Conservation (phyloP, 1,139 yeast species). For the Suhomyces maxii region DNA sequence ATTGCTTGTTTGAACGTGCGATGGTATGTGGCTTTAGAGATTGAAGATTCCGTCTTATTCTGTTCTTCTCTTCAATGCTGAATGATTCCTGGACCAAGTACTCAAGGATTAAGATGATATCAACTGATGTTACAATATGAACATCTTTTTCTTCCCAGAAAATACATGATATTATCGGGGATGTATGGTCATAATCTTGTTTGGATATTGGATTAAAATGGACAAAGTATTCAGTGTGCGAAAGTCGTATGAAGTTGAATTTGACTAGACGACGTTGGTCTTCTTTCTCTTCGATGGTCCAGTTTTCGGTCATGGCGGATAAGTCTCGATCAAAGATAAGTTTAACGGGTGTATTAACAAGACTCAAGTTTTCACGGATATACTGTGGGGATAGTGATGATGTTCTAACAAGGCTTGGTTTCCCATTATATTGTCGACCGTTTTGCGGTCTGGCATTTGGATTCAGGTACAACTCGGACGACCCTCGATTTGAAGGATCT, state of each 20-base stretch:
- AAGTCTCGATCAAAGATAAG: conserved; percentile 12
- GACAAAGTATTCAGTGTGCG: conserved; percentile 25
- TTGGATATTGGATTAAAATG: conserved; percentile 27
- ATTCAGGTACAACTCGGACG: not conserved
- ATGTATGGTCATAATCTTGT: conserved; percentile 23
- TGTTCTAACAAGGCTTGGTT: conserved; percentile 10
- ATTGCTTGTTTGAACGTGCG: conserved; percentile 47
- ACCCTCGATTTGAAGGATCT: not conserved
- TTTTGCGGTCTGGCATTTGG: not conserved
- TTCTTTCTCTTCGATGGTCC: conserved; percentile 34
- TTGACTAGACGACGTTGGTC: conserved; percentile 38
- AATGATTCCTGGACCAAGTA: conserved; percentile 57
- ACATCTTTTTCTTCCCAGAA: conserved; percentile 55
- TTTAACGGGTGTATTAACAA: conserved; percentile 10
- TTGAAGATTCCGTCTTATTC: conserved; percentile 68
- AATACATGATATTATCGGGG: conserved; percentile 56
- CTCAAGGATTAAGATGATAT: conserved; percentile 59
- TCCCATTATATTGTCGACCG: conserved; percentile 1
- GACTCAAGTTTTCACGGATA: conserved; percentile 4
- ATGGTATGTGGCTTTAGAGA: conserved; percentile 65
- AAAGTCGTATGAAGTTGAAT: conserved; percentile 27
- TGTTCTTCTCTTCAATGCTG: conserved; percentile 66
- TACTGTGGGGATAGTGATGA: conserved; percentile 11
- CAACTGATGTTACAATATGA: conserved; percentile 65
- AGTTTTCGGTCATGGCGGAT: conserved; percentile 28